phyloP scores from a whole-genome alignment of 257 asterid genomes.

The Capsicum baccatum region DNA sequence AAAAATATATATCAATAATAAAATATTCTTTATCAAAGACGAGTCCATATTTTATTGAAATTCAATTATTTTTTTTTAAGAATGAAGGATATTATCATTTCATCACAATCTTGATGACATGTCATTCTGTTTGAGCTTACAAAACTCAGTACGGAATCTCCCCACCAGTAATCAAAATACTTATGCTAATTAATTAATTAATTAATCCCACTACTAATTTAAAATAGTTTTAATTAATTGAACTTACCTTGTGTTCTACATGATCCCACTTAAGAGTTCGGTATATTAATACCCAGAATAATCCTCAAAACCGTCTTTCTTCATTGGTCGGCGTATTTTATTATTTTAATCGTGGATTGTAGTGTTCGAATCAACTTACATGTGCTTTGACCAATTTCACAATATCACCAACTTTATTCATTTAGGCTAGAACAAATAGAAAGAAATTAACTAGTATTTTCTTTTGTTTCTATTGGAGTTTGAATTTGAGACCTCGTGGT shows the following conservation, averaged over 20 bases:
- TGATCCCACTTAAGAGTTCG: not conserved
- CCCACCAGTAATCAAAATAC: not conserved
- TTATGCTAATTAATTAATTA: constrained; percentile 25
- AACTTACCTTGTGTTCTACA: constrained; percentile 44
- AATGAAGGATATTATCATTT: no score
- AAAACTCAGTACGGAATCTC: constrained; percentile 46
- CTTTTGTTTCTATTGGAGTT: no score
- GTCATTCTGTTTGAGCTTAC: constrained; percentile 53
- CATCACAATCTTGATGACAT: constrained; percentile 29
- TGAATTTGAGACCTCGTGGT: no score
- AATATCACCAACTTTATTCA: no score
- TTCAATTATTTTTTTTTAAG: no score
- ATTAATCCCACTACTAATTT: constrained; percentile 34
- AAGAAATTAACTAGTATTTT: no score
- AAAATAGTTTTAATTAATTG: not conserved
- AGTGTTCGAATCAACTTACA: no score
- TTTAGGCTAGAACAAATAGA: no score
- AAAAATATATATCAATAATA: no score
- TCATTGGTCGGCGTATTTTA: constrained; percentile 53
- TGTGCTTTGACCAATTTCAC: no score
- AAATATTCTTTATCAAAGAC: no score
- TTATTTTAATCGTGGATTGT: not conserved
- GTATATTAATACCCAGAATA: constrained; percentile 2
- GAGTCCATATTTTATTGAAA: no score
- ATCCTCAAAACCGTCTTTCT: constrained; percentile 43